phyloP scores from a whole-genome alignment of 768 basidiomycete species.

The Auricularia sp. region DNA sequence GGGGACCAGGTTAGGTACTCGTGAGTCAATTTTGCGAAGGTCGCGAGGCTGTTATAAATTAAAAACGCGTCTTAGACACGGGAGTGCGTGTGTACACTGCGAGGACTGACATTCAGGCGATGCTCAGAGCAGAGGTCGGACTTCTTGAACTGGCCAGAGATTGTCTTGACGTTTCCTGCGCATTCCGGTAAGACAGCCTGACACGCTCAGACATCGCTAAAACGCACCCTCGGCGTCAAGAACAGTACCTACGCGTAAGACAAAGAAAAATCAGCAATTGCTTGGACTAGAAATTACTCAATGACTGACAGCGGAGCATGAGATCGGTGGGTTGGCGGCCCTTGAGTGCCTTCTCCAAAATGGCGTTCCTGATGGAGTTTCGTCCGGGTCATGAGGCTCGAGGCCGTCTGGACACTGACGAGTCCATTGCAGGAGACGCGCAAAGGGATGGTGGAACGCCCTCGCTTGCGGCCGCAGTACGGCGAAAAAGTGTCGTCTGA shows the following conservation, averaged over 20 bases:
- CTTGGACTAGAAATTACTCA: conserved; percentile 6
- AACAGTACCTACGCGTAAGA: conserved; percentile 55
- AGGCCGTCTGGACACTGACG: background rate
- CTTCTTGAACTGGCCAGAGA: conserved; percentile 84
- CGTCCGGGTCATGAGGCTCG: conserved; percentile 26
- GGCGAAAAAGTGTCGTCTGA: background rate
- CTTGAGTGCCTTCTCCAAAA: conserved; percentile 79
- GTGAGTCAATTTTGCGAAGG: conserved; percentile 90
- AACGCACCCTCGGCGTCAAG: conserved; percentile 70
- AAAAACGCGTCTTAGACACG: background rate
- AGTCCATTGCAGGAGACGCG: background rate
- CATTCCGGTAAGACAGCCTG: conserved; percentile 4
- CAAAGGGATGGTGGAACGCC: background rate
- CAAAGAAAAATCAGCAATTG: conserved; percentile 14
- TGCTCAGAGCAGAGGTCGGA: conserved; percentile 83
- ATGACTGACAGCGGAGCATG: conserved; percentile 75
- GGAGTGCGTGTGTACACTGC: background rate
- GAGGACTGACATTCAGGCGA: conserved; percentile 68
- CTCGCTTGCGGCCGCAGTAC: background rate
- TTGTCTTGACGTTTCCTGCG: conserved; percentile 74
- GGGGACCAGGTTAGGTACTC: conserved; percentile 88
- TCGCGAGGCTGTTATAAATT: conserved; percentile 65
- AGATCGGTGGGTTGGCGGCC: conserved; percentile 82
- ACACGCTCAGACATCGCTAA: conserved; percentile 2
- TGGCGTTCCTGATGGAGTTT: conserved; percentile 64